Percentiles rank a stretch among this genome's conserved stretches.
phyloP scores from a whole-genome alignment of 2,329 filamentous ascomycete genomes.

The Colletotrichum sp. region DNA sequence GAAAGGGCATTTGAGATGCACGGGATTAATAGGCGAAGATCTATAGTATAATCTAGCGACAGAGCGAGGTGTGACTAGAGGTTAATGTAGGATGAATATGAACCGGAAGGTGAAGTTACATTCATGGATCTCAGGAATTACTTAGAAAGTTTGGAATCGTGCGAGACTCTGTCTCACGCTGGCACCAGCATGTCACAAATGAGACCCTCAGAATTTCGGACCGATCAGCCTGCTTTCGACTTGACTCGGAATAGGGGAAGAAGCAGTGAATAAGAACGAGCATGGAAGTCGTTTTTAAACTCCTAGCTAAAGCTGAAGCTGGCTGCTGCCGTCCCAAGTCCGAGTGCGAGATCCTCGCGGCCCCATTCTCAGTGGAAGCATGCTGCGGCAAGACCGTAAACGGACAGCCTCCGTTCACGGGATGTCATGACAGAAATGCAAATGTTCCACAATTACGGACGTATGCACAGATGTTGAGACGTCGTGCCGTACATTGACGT shows the following conservation, averaged over 20 bases:
- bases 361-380: neutral
- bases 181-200: too few species aligned
- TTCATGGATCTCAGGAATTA: too few species aligned
- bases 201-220: too few species aligned
- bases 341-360: neutral
- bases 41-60: neutral
- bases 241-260: too few species aligned
- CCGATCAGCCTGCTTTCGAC: too few species aligned
- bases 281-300: too few species aligned
- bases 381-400: neutral
- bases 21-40: neutral
- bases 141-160: too few species aligned
- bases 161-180: too few species aligned
- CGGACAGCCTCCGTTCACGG: neutral
- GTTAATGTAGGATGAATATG: neutral
- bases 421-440: neutral
- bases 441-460: neutral
- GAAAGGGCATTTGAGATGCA: neutral
- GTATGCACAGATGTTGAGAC: neutral
- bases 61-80: neutral
- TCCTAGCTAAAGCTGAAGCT: neutral
- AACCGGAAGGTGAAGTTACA: neutral
- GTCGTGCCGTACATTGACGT: neutral
- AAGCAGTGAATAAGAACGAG: too few species aligned
- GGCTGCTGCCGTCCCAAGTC: neutral